Conservation (phyloP, 2,329 filamentous ascomycete genomes). For the Teratosphaeria gauchensis region DNA sequence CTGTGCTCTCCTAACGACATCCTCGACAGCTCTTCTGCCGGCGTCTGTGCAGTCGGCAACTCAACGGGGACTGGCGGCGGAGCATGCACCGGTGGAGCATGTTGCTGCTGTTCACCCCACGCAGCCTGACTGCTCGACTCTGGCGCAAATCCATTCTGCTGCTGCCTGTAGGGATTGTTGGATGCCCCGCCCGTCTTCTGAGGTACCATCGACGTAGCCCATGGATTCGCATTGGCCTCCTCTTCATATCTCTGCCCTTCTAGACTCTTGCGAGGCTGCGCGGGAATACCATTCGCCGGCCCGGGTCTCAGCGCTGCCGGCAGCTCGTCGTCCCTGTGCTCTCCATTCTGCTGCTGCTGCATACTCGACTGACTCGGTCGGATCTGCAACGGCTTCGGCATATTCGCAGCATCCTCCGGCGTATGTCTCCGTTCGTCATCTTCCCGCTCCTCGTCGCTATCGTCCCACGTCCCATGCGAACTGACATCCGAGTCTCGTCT, state of each 20-base stretch:
- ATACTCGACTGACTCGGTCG: constrained; percentile 9
- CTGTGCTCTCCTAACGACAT: constrained; percentile 24
- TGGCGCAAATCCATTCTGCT: constrained; percentile 15
- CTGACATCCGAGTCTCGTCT: constrained; percentile 27
- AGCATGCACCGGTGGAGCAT: constrained; percentile 12
- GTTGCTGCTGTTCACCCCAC: constrained; percentile 26
- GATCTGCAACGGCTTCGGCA: constrained; percentile 22
- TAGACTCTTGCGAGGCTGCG: constrained; percentile 1
- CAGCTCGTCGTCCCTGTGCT: constrained; percentile 11
- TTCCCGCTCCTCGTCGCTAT: constrained; percentile 12
- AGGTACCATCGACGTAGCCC: constrained; percentile 4
- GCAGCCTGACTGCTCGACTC: constrained; percentile 28
- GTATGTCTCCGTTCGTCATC: constrained; percentile 3
- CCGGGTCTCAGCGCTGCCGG: constrained; percentile 20
- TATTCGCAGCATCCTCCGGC: constrained; percentile 10
- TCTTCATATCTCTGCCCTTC: constrained; percentile 13
- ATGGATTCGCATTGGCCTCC: constrained; percentile 20
- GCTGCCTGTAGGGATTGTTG: constrained; percentile 33
- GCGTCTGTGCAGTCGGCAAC: constrained; percentile 32
- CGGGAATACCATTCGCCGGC: constrained; percentile 7
- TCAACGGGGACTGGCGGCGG: constrained; percentile 27
- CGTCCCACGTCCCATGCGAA: constrained; percentile 26
- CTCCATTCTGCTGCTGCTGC: constrained; percentile 1
- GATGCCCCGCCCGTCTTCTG: constrained; percentile 14
- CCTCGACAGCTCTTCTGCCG: constrained; percentile 30